phyloP scores from a whole-genome alignment of 768 basidiomycete genomes.

The Nidula microcarpa region DNA sequence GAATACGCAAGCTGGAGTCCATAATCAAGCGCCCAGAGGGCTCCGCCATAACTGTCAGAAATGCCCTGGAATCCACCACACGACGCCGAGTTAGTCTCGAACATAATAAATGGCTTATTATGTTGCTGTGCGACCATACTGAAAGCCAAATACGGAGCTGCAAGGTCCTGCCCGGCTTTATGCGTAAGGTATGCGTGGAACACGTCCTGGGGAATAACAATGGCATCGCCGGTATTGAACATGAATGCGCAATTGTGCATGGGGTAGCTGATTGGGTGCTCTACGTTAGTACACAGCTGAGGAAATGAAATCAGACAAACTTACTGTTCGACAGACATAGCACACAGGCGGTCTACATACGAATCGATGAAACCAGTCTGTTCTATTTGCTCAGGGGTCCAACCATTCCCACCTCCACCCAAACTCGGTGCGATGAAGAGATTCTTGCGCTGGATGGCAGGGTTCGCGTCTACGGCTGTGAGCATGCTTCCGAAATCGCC shows the following conservation, averaged over 20 bases:
- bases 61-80: slow-evolving; percentile 72
- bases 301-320: slow-evolving; percentile 9
- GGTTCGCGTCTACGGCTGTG: neutral
- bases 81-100: slow-evolving; percentile 68
- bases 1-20: slow-evolving; percentile 57
- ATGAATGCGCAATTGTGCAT: slow-evolving; percentile 58
- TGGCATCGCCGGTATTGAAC: slow-evolving; percentile 33
- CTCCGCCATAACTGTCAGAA: slow-evolving; percentile 58
- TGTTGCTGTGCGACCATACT: slow-evolving; percentile 38
- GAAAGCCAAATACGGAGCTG: slow-evolving; percentile 47
- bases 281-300: neutral
- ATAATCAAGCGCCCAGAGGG: slow-evolving; percentile 68
- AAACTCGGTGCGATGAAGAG: slow-evolving; percentile 62
- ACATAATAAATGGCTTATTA: slow-evolving; percentile 56
- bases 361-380: slow-evolving; percentile 45
- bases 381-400: slow-evolving; percentile 46
- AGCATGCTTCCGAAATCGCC: neutral
- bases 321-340: slow-evolving; percentile 56
- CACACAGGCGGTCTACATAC: slow-evolving; percentile 37
- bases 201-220: slow-evolving; percentile 37
- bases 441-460: slow-evolving; percentile 10
- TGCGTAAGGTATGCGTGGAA: slow-evolving; percentile 63
- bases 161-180: slow-evolving; percentile 43
- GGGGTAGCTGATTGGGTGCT: slow-evolving; percentile 22
- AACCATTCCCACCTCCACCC: slow-evolving; percentile 35